Evolutionary conservation across 2,329 filamentous ascomycete genomes (phyloP).

Genomic region (Aspergillus pseudoviridinutans): DNA sequence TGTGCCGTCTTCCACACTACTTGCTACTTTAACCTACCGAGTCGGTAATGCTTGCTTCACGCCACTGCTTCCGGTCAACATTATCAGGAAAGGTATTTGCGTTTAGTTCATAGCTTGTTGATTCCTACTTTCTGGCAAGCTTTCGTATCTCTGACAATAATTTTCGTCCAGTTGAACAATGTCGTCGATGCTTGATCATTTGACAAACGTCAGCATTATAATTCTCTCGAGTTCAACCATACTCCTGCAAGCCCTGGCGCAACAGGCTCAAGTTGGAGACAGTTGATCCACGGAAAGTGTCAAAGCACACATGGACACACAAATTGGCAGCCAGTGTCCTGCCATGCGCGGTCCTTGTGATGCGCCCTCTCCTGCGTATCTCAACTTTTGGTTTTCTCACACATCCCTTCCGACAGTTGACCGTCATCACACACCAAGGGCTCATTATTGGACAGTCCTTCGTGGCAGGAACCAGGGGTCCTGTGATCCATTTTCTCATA

Average conservation of each 20-base stretch:
- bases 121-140: not conserved
- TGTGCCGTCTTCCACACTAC: too few species aligned
- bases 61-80: too few species aligned
- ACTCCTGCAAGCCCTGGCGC: not conserved
- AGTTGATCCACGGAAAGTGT: conserved; percentile 11
- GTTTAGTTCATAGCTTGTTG: not conserved
- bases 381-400: not conserved
- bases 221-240: not conserved
- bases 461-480: not conserved
- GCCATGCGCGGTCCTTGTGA: not conserved
- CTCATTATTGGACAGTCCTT: not conserved
- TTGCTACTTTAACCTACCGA: too few species aligned
- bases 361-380: not conserved
- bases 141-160: not conserved
- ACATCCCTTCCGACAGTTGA: not conserved
- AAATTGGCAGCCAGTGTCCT: not conserved
- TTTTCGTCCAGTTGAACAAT: not conserved
- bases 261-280: conserved; percentile 7
- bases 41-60: too few species aligned
- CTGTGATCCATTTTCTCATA: not conserved
- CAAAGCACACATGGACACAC: not conserved
- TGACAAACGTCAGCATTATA: conserved; percentile 22
- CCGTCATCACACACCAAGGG: not conserved
- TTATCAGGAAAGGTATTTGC: too few species aligned
- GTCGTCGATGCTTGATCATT: conserved; percentile 12